Percentiles rank a stretch among this genome's conserved stretches.
Evolutionary conservation across 768 basidiomycete genomes (phyloP).

Genomic region (Collybia sp.): DNA sequence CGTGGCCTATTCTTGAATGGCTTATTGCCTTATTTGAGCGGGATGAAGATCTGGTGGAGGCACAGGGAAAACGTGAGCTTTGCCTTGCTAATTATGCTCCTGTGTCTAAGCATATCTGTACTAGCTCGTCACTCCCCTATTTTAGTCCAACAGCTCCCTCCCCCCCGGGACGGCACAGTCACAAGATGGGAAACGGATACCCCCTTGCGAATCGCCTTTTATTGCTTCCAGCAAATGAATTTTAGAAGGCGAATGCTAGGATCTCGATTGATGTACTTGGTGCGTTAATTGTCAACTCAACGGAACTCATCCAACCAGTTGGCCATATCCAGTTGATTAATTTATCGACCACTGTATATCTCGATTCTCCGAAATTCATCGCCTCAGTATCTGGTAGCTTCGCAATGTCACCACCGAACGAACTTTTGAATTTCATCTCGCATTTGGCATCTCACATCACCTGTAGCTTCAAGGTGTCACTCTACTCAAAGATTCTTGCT

Average conservation of each 20-base stretch:
- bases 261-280: slow-evolving; percentile 24
- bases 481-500: slow-evolving; percentile 31
- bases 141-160: slow-evolving; percentile 42
- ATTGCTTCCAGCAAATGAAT: slow-evolving; percentile 27
- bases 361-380: slow-evolving; percentile 34
- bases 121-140: neutral
- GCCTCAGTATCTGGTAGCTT: slow-evolving; percentile 30
- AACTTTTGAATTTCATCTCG: slow-evolving; percentile 29
- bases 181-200: slow-evolving; percentile 52
- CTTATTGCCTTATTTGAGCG: slow-evolving; percentile 62
- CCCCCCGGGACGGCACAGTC: slow-evolving; percentile 38
- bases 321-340: slow-evolving; percentile 39
- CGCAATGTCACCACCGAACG: slow-evolving; percentile 8
- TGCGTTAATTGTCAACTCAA: slow-evolving; percentile 14
- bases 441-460: slow-evolving; percentile 26
- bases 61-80: slow-evolving; percentile 31
- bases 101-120: neutral
- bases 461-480: slow-evolving; percentile 35
- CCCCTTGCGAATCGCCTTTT: slow-evolving; percentile 43
- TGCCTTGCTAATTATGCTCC: neutral
- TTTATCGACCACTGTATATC: slow-evolving; percentile 24
- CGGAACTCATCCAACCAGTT: neutral
- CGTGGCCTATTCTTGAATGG: slow-evolving; percentile 75
- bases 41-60: slow-evolving; percentile 42
- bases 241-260: slow-evolving; percentile 25